Conservation (phyloP, 768 basidiomycete genomes). For the Hypsizygus marmoreus region DNA sequence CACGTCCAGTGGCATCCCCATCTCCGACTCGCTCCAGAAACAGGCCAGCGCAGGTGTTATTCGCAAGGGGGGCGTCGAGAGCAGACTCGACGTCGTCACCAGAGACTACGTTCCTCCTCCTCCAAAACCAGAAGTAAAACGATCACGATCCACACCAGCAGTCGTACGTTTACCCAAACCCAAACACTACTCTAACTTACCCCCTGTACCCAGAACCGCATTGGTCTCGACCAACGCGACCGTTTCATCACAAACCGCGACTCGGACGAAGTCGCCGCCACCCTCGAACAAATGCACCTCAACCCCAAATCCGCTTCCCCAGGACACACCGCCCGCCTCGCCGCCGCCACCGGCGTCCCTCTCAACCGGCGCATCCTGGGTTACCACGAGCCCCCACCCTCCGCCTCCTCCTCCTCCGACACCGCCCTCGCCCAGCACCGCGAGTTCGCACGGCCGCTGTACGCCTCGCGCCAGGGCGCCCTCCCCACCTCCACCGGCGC, state of each 20-base stretch:
- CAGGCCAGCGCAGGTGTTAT: conserved; percentile 73
- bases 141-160: conserved; percentile 74
- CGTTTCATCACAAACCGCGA: conserved; percentile 71
- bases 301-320: conserved; percentile 65
- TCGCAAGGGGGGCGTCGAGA: conserved; percentile 76
- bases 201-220: conserved; percentile 40
- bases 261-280: conserved; percentile 57
- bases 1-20: conserved; percentile 45
- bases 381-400: conserved; percentile 85
- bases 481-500: conserved; percentile 65
- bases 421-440: conserved; percentile 75
- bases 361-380: conserved; percentile 82
- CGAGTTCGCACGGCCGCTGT: conserved; percentile 74
- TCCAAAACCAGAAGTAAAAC: conserved; percentile 60
- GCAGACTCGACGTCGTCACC: conserved; percentile 74
- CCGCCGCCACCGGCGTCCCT: conserved; percentile 73
- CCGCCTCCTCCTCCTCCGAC: conserved; percentile 69
- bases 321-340: conserved; percentile 77
- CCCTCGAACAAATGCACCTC: conserved; percentile 63
- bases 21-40: conserved; percentile 55
- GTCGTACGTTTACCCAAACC: conserved; percentile 37
- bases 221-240: conserved; percentile 52
- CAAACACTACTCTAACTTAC: neutral
- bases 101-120: conserved; percentile 78
- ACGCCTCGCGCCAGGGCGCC: conserved; percentile 63